Percentiles rank a stretch among this genome's conserved stretches.
phyloP scores from a whole-genome alignment of 805 yeast genomes.

The Candida ponderosae region DNA sequence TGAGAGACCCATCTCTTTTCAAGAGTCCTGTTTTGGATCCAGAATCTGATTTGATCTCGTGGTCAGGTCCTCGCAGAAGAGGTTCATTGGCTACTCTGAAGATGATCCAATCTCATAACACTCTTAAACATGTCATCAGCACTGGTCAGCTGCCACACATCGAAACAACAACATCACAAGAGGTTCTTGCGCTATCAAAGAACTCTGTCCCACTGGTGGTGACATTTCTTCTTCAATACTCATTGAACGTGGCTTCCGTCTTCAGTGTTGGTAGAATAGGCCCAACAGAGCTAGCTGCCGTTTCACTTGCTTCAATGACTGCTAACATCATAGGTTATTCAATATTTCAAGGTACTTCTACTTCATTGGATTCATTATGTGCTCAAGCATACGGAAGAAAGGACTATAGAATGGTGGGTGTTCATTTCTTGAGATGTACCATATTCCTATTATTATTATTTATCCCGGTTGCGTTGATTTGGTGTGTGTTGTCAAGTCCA shows the following conservation, averaged over 20 bases:
- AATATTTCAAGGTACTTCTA: conserved; percentile 69
- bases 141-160: conserved; percentile 17
- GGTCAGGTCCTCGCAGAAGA: conserved; percentile 4
- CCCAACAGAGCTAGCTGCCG: conserved; percentile 64
- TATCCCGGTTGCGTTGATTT: conserved; percentile 48
- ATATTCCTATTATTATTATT: conserved; percentile 46
- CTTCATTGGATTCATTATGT: conserved; percentile 70
- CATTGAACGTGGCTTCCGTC: conserved; percentile 68
- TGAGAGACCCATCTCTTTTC: conserved; percentile 1
- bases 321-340: conserved; percentile 73
- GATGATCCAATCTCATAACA: conserved; percentile 16
- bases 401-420: conserved; percentile 57
- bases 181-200: conserved; percentile 29
- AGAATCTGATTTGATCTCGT: conserved; percentile 10
- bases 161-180: conserved; percentile 27
- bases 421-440: conserved; percentile 61
- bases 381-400: conserved; percentile 73
- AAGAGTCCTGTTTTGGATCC: conserved; percentile 5
- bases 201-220: conserved; percentile 56
- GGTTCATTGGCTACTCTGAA: conserved; percentile 18
- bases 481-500: conserved; percentile 50
- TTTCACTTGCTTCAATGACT: conserved; percentile 69
- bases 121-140: conserved; percentile 16
- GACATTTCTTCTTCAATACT: conserved; percentile 64
- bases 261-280: conserved; percentile 74